These are phyloP conservation scores for Dictyostelium brefeldianum DNA, from an alignment of 78 protist species.

Conservation along the genomic window DNA sequence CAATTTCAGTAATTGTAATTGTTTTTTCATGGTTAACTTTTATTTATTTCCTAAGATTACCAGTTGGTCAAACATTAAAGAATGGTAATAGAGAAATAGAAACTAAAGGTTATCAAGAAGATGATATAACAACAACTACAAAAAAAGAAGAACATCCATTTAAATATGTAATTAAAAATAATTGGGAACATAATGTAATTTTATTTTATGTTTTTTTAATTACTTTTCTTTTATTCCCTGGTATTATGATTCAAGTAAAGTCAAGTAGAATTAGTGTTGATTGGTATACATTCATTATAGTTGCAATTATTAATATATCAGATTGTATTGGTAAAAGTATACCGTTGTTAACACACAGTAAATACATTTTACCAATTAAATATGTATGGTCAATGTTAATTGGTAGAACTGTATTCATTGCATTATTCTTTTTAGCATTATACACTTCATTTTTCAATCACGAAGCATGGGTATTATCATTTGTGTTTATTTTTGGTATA, in stretches of 20 bases:
- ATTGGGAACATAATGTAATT: conserved; percentile 8
- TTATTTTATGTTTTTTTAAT: conserved; percentile 14
- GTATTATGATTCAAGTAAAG: conserved; percentile 12
- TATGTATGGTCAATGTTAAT: conserved; percentile 26
- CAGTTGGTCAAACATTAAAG: conserved; percentile 21
- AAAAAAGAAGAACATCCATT: conserved; percentile 19
- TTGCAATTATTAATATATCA: conserved; percentile 11
- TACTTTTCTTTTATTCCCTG: conserved; percentile 38
- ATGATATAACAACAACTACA: background rate
- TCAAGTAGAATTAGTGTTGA: conserved; percentile 17
- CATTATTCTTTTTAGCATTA: conserved; percentile 26
- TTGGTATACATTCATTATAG: conserved; percentile 24
- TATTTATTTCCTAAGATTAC: conserved; percentile 30
- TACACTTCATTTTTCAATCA: background rate
- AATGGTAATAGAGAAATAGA: background rate
- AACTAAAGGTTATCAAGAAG: background rate
- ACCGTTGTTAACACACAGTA: background rate
- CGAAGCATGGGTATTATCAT: conserved; percentile 16
- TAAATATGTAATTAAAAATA: conserved; percentile 21
- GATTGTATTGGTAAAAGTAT: conserved; percentile 57
- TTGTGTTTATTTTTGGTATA: conserved; percentile 10
- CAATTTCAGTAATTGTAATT: conserved; percentile 9
- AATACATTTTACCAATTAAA: background rate
- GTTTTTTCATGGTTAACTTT: conserved; percentile 1
- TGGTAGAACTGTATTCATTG: conserved; percentile 26